These are phyloP conservation scores for Piromyces sp. DNA, from an alignment of 192 early-diverging fungal species.

Conservation along the genomic window DNA sequence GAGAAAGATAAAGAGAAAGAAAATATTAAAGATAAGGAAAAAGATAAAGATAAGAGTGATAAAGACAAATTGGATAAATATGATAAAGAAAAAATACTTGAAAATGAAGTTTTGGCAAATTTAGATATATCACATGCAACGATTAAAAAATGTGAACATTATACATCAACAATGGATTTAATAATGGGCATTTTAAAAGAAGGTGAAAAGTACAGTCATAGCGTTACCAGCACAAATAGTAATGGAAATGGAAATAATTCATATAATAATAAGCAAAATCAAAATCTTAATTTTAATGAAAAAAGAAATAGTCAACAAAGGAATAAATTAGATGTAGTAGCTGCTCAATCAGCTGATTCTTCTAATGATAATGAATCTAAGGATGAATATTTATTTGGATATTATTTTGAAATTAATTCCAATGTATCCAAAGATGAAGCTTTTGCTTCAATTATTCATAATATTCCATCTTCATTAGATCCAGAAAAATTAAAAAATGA, in stretches of 20 bases:
- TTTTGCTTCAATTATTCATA: neutral
- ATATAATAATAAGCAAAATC: neutral
- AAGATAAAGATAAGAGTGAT: neutral
- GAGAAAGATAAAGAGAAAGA: slow-evolving; percentile 6
- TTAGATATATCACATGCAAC: neutral
- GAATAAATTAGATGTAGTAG: neutral
- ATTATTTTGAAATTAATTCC: neutral
- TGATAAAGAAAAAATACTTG: neutral
- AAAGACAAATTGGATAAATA: slow-evolving; percentile 8
- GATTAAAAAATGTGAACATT: neutral
- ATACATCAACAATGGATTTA: neutral
- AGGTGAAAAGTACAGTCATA: neutral
- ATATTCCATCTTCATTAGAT: neutral
- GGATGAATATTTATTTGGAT: neutral
- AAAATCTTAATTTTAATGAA: neutral
- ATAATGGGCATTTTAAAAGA: neutral
- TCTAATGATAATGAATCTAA: neutral
- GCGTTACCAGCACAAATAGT: neutral
- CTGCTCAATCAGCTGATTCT: neutral
- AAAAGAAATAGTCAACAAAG: neutral
- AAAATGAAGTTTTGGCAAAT: neutral
- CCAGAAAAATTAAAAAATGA: neutral
- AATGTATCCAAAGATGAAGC: neutral
- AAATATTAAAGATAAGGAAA: slow-evolving; percentile 1
- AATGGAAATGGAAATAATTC: neutral